Base-by-base conservation (phyloP, 495 filamentous ascomycete species). In the Aspergillus leporis region DNA sequence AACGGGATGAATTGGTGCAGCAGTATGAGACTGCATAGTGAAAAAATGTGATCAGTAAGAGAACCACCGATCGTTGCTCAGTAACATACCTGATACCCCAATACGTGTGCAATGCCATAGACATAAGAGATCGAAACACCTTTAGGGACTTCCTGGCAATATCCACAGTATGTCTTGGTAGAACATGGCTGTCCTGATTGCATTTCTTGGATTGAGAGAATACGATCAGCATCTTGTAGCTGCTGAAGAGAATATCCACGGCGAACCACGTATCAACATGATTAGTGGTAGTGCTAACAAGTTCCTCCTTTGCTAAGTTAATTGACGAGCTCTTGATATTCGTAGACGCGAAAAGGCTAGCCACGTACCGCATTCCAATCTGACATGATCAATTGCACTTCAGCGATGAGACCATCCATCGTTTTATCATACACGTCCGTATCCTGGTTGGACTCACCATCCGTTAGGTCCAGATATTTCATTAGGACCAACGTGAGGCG, bases 181-280 rank as follows among this genome's bases (percentile, higher is more conserved):
- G 28, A 18, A 8, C 14, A 0, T 31, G 45, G 12, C 56, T 51
- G 31, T 32, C 36, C 2, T 47, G 59, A 22, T 59, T 43, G 36
- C 53, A 58, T 38, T 34, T 59, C 32, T 66, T 66, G 0, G 60
- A 60, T 34, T 65, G 62, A 22, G 62, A 45, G 32, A 67, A 57
- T 3, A 65, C 32, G 23, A 67, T 65, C 25, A 67, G 56, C 51
- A 65, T 61, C 45, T 62, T 62, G 54, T 64, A 65, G 38, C 56
- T 59, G 56, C 57, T 62, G 23, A 65, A 60, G 0, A 67, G 21
- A 14, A 67, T 61, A 28, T 67, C 65, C 13, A 65, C 57, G 45
- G 56, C 60, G 30, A 67, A 62, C 58, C 59, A 62, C 18, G 51
- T 55, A 40, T 67, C 65, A 36, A 64, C 30, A 19, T 60, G 59